Evolutionary conservation across 179 eudicot species (phyloP).

Genomic region (Actinidia polygama): DNA sequence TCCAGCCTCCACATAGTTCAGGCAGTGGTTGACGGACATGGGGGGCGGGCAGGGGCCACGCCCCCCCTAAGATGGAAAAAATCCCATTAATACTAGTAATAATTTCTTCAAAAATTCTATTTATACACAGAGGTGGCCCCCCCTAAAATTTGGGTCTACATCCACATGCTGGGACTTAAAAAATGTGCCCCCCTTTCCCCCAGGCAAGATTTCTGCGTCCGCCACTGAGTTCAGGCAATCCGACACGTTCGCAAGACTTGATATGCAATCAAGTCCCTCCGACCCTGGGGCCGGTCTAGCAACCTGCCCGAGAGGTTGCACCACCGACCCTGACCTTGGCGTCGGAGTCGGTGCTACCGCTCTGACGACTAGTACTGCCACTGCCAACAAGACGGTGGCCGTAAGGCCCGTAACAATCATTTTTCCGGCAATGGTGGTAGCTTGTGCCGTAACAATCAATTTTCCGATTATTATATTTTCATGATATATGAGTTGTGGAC

Average conservation of each 20-base stretch:
- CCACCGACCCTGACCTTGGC: neutral
- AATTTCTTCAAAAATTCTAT: no score
- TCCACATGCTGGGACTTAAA: no score
- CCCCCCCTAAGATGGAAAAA: no score
- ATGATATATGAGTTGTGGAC: no score
- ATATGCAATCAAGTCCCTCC: conserved; percentile 39
- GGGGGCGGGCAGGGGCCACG: no score
- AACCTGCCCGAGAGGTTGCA: neutral
- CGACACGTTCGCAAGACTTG: conserved; percentile 34
- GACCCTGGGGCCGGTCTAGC: neutral
- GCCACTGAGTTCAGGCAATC: conserved; percentile 24
- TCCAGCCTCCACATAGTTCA: conserved; percentile 50
- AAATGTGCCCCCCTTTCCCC: no score
- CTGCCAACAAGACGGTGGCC: neutral
- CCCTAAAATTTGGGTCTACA: no score
- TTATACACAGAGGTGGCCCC: no score
- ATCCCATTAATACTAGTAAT: no score
- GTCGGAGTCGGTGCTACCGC: conserved; percentile 6
- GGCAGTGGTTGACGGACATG: conserved; percentile 7
- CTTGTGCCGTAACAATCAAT: neutral
- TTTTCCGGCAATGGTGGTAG: neutral
- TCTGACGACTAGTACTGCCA: neutral
- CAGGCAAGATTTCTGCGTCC: no score
- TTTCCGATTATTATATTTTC: no score
- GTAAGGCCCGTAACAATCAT: neutral